These are phyloP conservation scores for Penicillium sp. DNA, from an alignment of 2,329 filamentous ascomycete species.

Conservation along the genomic window DNA sequence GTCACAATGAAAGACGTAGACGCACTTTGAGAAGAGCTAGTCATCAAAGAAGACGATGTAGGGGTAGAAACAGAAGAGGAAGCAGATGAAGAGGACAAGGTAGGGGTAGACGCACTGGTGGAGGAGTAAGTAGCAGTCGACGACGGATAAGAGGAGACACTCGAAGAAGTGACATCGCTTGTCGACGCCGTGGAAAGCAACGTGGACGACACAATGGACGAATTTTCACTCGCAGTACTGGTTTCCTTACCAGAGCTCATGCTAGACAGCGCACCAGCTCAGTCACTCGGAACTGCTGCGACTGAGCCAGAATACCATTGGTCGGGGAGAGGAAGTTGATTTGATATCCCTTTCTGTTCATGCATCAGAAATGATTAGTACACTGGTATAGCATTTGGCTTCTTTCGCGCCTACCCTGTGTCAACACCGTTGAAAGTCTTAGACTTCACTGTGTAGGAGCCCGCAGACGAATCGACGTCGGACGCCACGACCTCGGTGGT, in stretches of 20 bases:
- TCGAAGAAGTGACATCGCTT: slow-evolving; percentile 16
- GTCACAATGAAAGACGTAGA: slow-evolving; percentile 16
- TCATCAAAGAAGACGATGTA: slow-evolving; percentile 24
- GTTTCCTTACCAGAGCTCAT: slow-evolving; percentile 28
- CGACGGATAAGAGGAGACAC: slow-evolving; percentile 17
- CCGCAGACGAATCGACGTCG: slow-evolving; percentile 38
- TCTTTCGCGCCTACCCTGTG: slow-evolving; percentile 24
- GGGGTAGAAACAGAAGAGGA: slow-evolving; percentile 19
- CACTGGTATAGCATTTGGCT: not conserved
- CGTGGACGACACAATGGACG: slow-evolving; percentile 21
- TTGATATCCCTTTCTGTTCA: slow-evolving; percentile 40
- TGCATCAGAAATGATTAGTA: slow-evolving; percentile 1
- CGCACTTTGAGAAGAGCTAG: slow-evolving; percentile 24
- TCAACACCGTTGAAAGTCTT: slow-evolving; percentile 23
- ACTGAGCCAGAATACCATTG: slow-evolving; percentile 47
- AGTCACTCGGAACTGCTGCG: slow-evolving; percentile 36
- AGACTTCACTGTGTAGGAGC: slow-evolving; percentile 39
- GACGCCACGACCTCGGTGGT: slow-evolving; percentile 35
- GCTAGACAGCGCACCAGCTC: slow-evolving; percentile 18
- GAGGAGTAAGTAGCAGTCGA: slow-evolving; percentile 17
- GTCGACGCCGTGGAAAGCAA: slow-evolving; percentile 20
- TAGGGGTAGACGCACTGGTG: slow-evolving; percentile 13
- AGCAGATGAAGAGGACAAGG: slow-evolving; percentile 11
- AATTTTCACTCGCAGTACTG: slow-evolving; percentile 29
- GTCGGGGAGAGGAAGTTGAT: slow-evolving; percentile 44